A percentile compares a stretch with the other conserved stretches of the same genome.
Conservation (phyloP, 108 stramenopile genomes). For the Fistulifera solaris region DNA sequence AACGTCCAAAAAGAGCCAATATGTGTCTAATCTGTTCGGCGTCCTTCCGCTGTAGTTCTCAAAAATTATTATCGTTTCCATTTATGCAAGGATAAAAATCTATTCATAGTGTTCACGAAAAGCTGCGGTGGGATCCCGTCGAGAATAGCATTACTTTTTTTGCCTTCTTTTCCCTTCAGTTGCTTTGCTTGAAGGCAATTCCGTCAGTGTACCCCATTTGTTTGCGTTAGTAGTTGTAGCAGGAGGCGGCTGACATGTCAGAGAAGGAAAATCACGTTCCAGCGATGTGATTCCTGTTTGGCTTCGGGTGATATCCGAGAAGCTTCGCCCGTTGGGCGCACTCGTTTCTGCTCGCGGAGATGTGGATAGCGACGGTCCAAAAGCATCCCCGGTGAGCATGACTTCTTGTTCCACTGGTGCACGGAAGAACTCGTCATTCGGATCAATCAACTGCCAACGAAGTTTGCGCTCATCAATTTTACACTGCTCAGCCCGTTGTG, state of each 20-base stretch:
- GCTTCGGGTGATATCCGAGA: constrained; percentile 2
- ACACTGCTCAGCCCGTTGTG: constrained; percentile 22
- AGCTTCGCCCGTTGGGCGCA: not conserved
- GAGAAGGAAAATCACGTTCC: constrained; percentile 16
- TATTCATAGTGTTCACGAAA: not conserved
- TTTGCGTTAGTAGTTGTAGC: too few species aligned
- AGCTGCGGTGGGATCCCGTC: not conserved
- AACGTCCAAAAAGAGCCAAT: constrained; percentile 35
- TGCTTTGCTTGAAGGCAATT: too few species aligned
- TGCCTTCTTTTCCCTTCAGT: too few species aligned
- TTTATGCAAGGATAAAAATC: not conserved
- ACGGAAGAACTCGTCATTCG: constrained; percentile 48
- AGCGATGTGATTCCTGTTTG: not conserved
- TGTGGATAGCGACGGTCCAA: constrained; percentile 2
- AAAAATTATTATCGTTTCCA: not conserved
- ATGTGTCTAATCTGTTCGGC: constrained; percentile 24
- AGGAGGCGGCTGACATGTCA: not conserved
- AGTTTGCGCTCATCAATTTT: constrained; percentile 30
- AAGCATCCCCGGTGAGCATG: constrained; percentile 6
- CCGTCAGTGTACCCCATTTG: too few species aligned
- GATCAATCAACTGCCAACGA: constrained; percentile 39
- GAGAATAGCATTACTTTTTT: not conserved
- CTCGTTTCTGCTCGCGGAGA: not conserved
- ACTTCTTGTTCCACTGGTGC: constrained; percentile 10
- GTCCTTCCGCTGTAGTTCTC: not conserved